Conservation (phyloP, 805 yeast genomes). For the Zygoascus tannicola region DNA sequence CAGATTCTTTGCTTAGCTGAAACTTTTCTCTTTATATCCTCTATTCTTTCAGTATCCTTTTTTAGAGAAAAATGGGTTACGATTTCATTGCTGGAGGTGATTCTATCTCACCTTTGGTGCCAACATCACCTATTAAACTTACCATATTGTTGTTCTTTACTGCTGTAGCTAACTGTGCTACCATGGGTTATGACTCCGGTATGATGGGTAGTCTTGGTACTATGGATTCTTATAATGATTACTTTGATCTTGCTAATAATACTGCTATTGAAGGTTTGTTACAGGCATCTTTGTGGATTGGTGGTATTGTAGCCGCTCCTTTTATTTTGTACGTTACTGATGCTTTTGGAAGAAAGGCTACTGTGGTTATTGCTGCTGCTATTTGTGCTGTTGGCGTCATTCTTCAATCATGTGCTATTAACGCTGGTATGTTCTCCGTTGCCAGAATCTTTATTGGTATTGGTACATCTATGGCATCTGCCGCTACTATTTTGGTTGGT, state of each 20-base stretch:
- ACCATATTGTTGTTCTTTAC: background rate
- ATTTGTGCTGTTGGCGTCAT: slow-evolving; percentile 7
- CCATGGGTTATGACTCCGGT: slow-evolving; percentile 16
- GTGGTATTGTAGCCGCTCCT: slow-evolving; percentile 63
- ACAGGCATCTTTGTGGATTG: slow-evolving; percentile 31
- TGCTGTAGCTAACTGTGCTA: background rate
- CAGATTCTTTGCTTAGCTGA: no score
- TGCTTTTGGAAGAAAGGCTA: slow-evolving; percentile 6
- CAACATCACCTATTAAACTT: background rate
- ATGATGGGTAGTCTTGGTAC: slow-evolving; percentile 15
- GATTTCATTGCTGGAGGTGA: background rate
- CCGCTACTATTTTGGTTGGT: slow-evolving; percentile 66
- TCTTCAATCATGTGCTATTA: slow-evolving; percentile 16
- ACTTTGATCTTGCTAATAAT: slow-evolving; percentile 8
- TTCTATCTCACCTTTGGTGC: background rate
- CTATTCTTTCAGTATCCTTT: no score
- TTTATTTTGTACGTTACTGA: slow-evolving; percentile 38
- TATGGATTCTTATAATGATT: slow-evolving; percentile 18
- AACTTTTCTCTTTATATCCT: no score
- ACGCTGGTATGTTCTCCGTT: slow-evolving; percentile 56
- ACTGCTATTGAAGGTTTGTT: slow-evolving; percentile 12
- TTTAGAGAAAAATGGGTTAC: no score
- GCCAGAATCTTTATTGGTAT: slow-evolving; percentile 44
- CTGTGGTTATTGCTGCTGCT: slow-evolving; percentile 5
- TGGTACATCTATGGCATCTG: slow-evolving; percentile 20